These are phyloP conservation scores for Phytopythium montanum DNA, from an alignment of 352 stramenopile genomes.

Conservation along the genomic window DNA sequence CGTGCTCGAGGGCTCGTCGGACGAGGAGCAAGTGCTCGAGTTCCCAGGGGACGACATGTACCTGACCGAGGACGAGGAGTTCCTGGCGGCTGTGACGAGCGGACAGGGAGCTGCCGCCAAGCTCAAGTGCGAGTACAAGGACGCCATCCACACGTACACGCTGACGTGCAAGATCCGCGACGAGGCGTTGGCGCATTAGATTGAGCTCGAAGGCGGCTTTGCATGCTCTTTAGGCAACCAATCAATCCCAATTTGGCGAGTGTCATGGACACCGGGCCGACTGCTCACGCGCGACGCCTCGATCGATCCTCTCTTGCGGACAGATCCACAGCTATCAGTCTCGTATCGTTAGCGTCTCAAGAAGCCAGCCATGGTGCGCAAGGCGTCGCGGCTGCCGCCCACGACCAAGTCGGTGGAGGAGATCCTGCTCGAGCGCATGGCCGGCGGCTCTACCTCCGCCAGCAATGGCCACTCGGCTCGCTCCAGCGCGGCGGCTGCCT, in stretches of 20 bases:
- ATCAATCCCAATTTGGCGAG: too few species aligned
- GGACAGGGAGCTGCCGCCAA: constrained; percentile 14
- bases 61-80: constrained; percentile 33
- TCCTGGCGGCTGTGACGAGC: constrained; percentile 21
- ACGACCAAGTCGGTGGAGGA: constrained; percentile 65
- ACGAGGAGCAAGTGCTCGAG: constrained; percentile 27
- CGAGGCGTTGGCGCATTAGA: constrained; percentile 24
- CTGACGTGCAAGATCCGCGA: constrained; percentile 41
- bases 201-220: background rate
- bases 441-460: constrained; percentile 6
- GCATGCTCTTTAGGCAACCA: too few species aligned
- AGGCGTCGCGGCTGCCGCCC: constrained; percentile 45
- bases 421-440: constrained; percentile 51
- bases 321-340: background rate
- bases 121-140: constrained; percentile 25
- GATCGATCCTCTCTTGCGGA: background rate
- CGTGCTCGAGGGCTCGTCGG: constrained; percentile 20
- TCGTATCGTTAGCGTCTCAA: too few species aligned
- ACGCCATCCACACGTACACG: constrained; percentile 34
- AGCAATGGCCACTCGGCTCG: background rate
- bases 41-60: constrained; percentile 39
- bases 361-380: constrained; percentile 46
- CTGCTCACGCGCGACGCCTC: background rate
- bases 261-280: background rate
- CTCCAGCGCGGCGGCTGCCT: background rate